Percentiles rank a stretch among this genome's conserved stretches.
Conservation (phyloP, 2,329 filamentous ascomycete species). For the Shiraia bambusicola region DNA sequence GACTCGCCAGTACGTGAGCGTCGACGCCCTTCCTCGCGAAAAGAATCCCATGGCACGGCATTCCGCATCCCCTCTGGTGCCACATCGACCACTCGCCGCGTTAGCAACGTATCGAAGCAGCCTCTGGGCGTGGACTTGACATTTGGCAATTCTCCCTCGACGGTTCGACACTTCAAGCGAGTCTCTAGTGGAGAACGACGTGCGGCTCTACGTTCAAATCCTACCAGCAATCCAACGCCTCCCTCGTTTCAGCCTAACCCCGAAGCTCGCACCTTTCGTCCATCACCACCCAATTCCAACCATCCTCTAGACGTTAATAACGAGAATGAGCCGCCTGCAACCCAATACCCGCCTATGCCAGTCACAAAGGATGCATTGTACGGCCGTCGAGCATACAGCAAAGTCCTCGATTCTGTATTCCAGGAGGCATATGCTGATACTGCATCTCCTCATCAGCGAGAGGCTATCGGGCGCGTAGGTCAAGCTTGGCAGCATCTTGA, state of each 20-base stretch:
- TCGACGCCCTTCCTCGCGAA: constrained; percentile 35
- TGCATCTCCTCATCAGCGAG: constrained; percentile 68
- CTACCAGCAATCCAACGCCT: constrained; percentile 17
- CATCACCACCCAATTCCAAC: constrained; percentile 36
- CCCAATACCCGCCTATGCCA: constrained; percentile 55
- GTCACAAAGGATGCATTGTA: constrained; percentile 76
- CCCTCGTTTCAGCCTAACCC: constrained; percentile 38
- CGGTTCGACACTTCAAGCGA: constrained; percentile 85
- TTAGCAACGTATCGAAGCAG: constrained; percentile 58
- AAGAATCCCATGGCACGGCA: constrained; percentile 44
- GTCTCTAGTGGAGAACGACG: constrained; percentile 66
- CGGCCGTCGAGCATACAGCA: constrained; percentile 77
- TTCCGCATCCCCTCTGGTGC: constrained; percentile 37
- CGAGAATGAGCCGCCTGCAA: constrained; percentile 61
- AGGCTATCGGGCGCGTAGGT: constrained; percentile 78
- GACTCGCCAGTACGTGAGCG: constrained; percentile 38
- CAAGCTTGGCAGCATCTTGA: constrained; percentile 86
- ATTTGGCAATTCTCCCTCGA: constrained; percentile 91
- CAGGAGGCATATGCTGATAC: constrained; percentile 86
- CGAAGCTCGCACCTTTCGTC: constrained; percentile 40
- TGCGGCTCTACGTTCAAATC: constrained; percentile 35
- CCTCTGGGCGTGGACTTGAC: constrained; percentile 87
- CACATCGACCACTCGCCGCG: constrained; percentile 48
- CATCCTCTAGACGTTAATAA: constrained; percentile 46
- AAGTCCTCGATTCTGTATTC: constrained; percentile 78